Base-by-base conservation (phyloP, 495 filamentous ascomycete genomes). In the Penicillium flavigenum region DNA sequence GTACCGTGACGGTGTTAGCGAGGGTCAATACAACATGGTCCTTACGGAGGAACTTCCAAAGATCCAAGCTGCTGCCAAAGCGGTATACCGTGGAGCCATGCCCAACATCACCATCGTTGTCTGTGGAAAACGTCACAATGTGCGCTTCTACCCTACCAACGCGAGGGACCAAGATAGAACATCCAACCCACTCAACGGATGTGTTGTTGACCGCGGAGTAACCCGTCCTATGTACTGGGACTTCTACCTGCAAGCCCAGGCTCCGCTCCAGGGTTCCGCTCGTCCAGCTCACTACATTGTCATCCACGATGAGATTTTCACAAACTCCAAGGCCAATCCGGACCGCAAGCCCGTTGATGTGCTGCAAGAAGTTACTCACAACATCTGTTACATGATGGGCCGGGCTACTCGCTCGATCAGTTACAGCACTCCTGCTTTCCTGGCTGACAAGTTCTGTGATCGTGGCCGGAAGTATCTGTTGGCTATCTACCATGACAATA, bases 111-210 rank as follows among this genome's bases (percentile, higher is more conserved):
- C 63, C 2, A 58, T 76, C 31, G n/a, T 78, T 11, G 58, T 78
- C 6, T 69, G 88, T 1, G 89, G 88, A 27, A 96, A 96, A 72
- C 83, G 92, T n/a, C 92, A 96, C 53, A 89, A 96, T 58, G 93
- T 89, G 0, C 87, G 92, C 0, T 93, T 96, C 74, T 95, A 85
- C 65, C 81, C 83, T 0, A 81, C 76, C 0, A 69, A 76, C 2
- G 81, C 6, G 81, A 81, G 34, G 87, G 72, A 78, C 0, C 75
- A 80, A 22, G 61, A 68, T 11, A 71, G 59, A 5, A 83, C 78
- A 4, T 77, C 78, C 11, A 96, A 92, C 54, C 78, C 83, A 11
- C 65, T 73, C 32, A 82, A 81, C 48, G 92, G 91, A 4, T 91
- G 88, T 0, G 78, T 94, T 0, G 88, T 96, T 8, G 91, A 96